These are phyloP conservation scores for Trichoderma lentiforme DNA, from an alignment of 2,329 filamentous ascomycete genomes.

Conservation along the genomic window DNA sequence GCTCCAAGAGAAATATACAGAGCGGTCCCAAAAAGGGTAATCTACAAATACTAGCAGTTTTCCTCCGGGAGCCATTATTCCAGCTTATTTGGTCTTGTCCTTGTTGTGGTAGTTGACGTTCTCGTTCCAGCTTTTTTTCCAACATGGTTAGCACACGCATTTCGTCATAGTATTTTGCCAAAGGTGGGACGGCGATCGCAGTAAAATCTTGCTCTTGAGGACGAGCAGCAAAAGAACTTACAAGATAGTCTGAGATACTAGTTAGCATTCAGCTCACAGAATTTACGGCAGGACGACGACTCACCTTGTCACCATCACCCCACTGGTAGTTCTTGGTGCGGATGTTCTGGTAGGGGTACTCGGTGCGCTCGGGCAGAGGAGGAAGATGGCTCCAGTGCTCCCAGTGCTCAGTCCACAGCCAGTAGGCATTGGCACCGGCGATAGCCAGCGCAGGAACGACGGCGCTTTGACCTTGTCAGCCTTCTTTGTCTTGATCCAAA, in stretches of 20 bases:
- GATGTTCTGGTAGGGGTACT: conserved; percentile 98
- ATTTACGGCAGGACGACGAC: conserved; percentile 17
- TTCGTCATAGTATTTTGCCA: not conserved
- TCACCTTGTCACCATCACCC: conserved; percentile 93
- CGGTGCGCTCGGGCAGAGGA: conserved; percentile 82
- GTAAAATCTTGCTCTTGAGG: not conserved
- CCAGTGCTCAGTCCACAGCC: conserved; percentile 95
- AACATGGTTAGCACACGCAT: not conserved
- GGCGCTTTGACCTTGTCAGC: conserved; percentile 50
- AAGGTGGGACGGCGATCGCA: not conserved
- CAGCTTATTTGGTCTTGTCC: conserved; percentile 61
- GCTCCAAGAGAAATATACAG: conserved; percentile 32
- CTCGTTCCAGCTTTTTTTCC: conserved; percentile 74
- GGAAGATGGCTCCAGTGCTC: conserved; percentile 86
- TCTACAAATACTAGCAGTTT: conserved; percentile 28
- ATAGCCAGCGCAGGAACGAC: conserved; percentile 70
- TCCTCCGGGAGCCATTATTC: conserved; percentile 19
- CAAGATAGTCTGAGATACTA: conserved; percentile 50
- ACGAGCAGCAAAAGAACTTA: conserved; percentile 25
- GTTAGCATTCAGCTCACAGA: conserved; percentile 26
- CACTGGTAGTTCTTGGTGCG: conserved; percentile 93
- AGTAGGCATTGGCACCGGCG: conserved; percentile 77
- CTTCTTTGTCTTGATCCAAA: conserved; percentile 21
- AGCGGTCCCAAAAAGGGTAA: conserved; percentile 27
- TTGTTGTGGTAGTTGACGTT: conserved; percentile 96